Base-by-base conservation (phyloP, 306 rosid genomes). In the Vicia villosa region DNA sequence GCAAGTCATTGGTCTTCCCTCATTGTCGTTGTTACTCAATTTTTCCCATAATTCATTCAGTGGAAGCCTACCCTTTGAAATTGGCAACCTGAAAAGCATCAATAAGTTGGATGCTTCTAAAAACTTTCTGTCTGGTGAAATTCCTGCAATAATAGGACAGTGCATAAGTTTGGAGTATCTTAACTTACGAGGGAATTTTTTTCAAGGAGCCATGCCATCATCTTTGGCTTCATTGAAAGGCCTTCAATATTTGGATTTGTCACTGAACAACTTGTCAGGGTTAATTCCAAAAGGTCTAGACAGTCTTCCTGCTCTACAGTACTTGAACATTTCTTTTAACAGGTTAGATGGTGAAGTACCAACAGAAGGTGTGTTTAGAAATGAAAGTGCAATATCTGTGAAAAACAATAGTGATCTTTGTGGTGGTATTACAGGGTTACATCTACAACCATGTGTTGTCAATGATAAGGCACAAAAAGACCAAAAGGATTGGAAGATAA, bases 131-230 rank as follows among this genome's bases (percentile, higher is more conserved):
- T 60, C 59, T 14, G 72, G 80, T 20, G 81, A 75, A 56, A 81
- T 84, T 69, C 88, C 88, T 26, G 12, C 37, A 68, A 50, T 28
- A 10, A 84, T 81, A 4, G 66, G 82, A 38, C 47, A 40, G 0
- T 81, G 80, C 55, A 36, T 13, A 50, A 59, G 75, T 15, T 13
- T 84, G 32, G 82, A 81, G 22, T 43, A 19, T 24, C 78, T 81
- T 45, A 43, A 45, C 59, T 26, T 81, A 5, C 52, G 73, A 21
- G 73, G 74, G 11, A 81, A 81, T 19, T 70, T n/a, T 51, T 72
- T 81, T 51, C 47, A 8, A 5, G 80, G 78, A 13, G 72, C 0
- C 37, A 5, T 78, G 28, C 86, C 88, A 75, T 69, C 83, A 13
- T 46, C 80, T 21, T n/a, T 81, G 41, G 75, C 68, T 64, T 59